Evolutionary conservation across 2,329 filamentous ascomycete species (phyloP).

Genomic region (Nemania bipapillata): DNA sequence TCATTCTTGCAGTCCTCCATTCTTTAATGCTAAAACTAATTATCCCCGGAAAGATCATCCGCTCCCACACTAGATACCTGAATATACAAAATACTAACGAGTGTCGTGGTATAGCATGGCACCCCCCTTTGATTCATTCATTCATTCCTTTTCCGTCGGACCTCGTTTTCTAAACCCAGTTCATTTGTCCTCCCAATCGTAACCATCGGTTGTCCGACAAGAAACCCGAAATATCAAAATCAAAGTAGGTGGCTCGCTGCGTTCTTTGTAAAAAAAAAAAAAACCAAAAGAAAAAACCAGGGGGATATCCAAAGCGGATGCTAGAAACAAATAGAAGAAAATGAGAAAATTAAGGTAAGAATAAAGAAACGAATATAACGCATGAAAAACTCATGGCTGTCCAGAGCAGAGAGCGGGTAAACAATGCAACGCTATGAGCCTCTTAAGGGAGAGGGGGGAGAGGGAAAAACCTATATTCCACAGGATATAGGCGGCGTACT

Average conservation of each 20-base stretch:
- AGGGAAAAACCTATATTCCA: not conserved
- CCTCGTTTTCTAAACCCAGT: conserved; percentile 27
- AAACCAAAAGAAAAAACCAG: too few relatives aligned
- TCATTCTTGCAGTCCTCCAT: conserved; percentile 10
- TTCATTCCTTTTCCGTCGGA: conserved; percentile 11
- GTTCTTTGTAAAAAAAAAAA: conserved; percentile 32
- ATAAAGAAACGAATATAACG: not conserved
- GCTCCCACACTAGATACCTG: conserved; percentile 19
- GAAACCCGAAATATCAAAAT: conserved; percentile 29
- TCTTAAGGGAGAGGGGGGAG: too few relatives aligned
- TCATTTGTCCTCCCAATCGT: conserved; percentile 28
- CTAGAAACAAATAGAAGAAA: conserved; percentile 20
- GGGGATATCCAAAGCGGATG: conserved; percentile 33
- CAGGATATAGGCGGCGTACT: not conserved
- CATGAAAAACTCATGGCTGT: conserved; percentile 7
- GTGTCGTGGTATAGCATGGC: conserved; percentile 32
- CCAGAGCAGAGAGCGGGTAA: conserved; percentile 21
- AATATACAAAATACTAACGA: conserved; percentile 38
- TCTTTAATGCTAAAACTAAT: conserved; percentile 12
- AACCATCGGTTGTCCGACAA: conserved; percentile 30
- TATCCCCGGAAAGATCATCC: conserved; percentile 8
- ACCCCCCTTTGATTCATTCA: conserved; percentile 25
- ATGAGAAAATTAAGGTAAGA: not conserved
- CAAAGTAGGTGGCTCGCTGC: conserved; percentile 38
- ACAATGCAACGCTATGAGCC: conserved; percentile 8